These are phyloP conservation scores for Lizonia empirigonia DNA, from an alignment of 2,329 filamentous ascomycete species.

Conservation along the genomic window DNA sequence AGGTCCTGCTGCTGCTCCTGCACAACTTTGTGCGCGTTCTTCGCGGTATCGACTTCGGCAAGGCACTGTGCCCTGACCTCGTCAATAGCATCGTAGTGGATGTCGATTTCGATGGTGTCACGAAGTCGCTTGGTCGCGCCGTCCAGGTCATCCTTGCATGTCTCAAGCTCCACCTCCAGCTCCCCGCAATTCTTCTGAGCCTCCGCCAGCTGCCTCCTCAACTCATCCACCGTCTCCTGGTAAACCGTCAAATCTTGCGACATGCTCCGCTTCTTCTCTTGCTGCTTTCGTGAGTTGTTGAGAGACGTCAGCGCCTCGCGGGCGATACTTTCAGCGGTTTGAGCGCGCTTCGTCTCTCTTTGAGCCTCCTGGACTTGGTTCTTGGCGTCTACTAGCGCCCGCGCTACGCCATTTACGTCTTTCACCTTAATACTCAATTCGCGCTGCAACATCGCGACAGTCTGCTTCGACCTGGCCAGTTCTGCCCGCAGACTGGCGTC, in stretches of 20 bases:
- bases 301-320: not conserved
- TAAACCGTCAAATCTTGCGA: not conserved
- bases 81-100: not conserved
- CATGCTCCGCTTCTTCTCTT: not conserved
- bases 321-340: constrained; percentile 9
- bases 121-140: not conserved
- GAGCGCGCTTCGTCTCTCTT: constrained; percentile 7
- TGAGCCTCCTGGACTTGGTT: not conserved
- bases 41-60: not conserved
- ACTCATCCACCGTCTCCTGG: not conserved
- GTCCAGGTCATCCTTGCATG: not conserved
- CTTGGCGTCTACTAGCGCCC: not conserved
- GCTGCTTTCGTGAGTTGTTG: not conserved
- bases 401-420: constrained; percentile 1
- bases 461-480: not conserved
- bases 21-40: no score
- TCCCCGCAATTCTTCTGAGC: not conserved
- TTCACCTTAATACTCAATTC: not conserved
- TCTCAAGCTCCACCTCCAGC: not conserved
- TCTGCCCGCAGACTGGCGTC: not conserved
- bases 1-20: not conserved
- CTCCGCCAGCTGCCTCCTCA: not conserved
- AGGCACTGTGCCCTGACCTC: not conserved
- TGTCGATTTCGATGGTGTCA: not conserved
- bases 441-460: not conserved